Percentiles rank a stretch among this genome's conserved stretches.
Evolutionary conservation across 257 asterid genomes (phyloP).

Genomic region (Solanum clarkiae): DNA sequence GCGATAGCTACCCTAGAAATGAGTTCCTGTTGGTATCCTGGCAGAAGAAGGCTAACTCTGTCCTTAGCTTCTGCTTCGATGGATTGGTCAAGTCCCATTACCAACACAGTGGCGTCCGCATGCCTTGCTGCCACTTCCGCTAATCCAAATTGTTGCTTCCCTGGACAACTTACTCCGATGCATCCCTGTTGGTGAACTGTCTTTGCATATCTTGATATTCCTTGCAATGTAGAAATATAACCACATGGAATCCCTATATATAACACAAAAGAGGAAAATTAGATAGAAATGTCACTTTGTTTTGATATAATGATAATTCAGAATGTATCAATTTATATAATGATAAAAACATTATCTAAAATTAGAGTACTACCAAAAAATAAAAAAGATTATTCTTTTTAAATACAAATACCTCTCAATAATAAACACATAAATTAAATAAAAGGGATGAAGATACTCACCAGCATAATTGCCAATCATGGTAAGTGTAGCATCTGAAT

Average conservation of each 20-base stretch:
- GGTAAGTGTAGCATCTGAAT: slow-evolving; percentile 58
- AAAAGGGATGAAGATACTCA: too few species aligned
- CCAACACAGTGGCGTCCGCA: slow-evolving; percentile 65
- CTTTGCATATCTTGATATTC: slow-evolving; percentile 50
- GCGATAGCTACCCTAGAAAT: slow-evolving; percentile 69
- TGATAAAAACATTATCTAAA: too few species aligned
- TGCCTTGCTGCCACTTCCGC: slow-evolving; percentile 62
- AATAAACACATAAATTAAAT: too few species aligned
- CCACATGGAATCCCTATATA: slow-evolving; percentile 52
- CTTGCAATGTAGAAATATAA: slow-evolving; percentile 67
- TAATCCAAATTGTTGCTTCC: slow-evolving; percentile 27
- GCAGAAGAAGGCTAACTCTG: slow-evolving; percentile 52
- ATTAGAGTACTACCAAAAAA: too few species aligned
- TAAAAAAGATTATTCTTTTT: too few species aligned
- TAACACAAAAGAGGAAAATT: not conserved
- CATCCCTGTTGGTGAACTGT: slow-evolving; percentile 62
- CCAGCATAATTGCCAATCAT: slow-evolving; percentile 98
- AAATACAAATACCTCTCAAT: too few species aligned
- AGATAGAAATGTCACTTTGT: not conserved
- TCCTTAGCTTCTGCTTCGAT: slow-evolving; percentile 68
- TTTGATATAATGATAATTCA: not conserved
- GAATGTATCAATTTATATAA: not conserved
- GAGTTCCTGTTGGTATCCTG: slow-evolving; percentile 80
- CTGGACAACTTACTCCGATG: slow-evolving; percentile 28
- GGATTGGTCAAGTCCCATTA: slow-evolving; percentile 63